These are phyloP conservation scores for Cryptococcus hybrid DNA, from an alignment of 1,284 basidiomycete genomes.

Conservation along the genomic window DNA sequence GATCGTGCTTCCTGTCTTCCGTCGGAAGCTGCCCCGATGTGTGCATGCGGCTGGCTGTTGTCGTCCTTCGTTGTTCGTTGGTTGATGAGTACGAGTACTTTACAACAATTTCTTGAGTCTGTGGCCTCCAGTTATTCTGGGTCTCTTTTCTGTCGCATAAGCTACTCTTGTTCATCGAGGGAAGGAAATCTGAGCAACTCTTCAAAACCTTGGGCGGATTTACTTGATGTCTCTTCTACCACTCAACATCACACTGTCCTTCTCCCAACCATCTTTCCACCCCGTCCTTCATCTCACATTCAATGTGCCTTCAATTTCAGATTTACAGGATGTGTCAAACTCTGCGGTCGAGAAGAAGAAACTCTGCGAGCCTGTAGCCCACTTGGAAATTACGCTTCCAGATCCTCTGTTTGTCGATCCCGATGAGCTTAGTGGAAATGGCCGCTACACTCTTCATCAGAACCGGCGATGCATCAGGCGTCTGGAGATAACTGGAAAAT, in stretches of 20 bases:
- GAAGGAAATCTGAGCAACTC: too few relatives aligned
- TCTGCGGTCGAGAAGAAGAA: slow-evolving; percentile 5
- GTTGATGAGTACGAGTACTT: too few relatives aligned
- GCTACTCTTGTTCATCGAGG: too few relatives aligned
- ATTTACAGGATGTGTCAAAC: too few relatives aligned
- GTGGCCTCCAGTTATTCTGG: too few relatives aligned
- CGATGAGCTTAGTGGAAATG: slow-evolving; percentile 8
- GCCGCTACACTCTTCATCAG: background rate
- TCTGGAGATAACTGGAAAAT: background rate
- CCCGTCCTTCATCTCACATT: slow-evolving; percentile 7
- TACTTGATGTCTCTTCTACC: slow-evolving; percentile 1
- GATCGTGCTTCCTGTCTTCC: too few relatives aligned
- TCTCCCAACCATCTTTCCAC: slow-evolving; percentile 14
- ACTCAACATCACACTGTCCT: slow-evolving; percentile 5
- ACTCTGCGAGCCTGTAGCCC: background rate
- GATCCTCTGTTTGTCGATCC: slow-evolving; percentile 32
- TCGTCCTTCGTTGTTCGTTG: too few relatives aligned
- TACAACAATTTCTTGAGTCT: too few relatives aligned
- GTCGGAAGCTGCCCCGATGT: too few relatives aligned
- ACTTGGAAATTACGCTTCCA: slow-evolving; percentile 27
- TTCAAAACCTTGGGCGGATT: too few relatives aligned
- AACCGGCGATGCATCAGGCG: background rate
- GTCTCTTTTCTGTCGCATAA: too few relatives aligned
- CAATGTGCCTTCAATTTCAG: background rate
- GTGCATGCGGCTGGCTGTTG: too few relatives aligned